These are phyloP conservation scores for Carex littledalei DNA, from an alignment of 176 grass and related monocot genomes.

Conservation along the genomic window DNA sequence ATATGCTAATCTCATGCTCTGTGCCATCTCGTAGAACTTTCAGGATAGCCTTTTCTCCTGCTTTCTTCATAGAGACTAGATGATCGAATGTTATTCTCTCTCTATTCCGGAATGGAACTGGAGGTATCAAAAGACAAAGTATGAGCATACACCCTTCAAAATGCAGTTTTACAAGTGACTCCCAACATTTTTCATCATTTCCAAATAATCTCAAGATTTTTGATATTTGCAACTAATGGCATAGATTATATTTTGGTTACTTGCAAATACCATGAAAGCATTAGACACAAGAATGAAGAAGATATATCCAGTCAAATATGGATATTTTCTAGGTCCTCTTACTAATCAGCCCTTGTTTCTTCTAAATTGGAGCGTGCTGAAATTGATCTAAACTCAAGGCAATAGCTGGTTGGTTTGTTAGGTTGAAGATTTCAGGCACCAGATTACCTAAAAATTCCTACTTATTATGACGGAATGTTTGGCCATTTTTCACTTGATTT, in stretches of 20 bases:
- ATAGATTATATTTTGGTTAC: conserved; percentile 6
- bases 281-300: neutral
- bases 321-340: neutral
- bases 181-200: neutral
- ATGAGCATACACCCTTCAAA: neutral
- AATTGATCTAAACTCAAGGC: neutral
- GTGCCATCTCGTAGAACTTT: conserved; percentile 76
- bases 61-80: conserved; percentile 97
- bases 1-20: conserved; percentile 62
- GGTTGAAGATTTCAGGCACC: neutral
- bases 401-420: neutral
- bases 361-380: neutral
- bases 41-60: conserved; percentile 65
- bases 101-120: conserved; percentile 97
- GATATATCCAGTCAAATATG: neutral
- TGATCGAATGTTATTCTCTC: conserved; percentile 99
- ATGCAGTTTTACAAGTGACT: neutral
- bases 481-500: neutral
- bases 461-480: neutral
- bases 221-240: conserved; percentile 16
- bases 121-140: conserved; percentile 19
- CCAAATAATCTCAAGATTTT: neutral
- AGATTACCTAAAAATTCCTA: neutral
- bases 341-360: neutral
- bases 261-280: neutral